Evolutionary conservation across 1,284 basidiomycete genomes (phyloP).

Genomic region (Termitomyces sp.): DNA sequence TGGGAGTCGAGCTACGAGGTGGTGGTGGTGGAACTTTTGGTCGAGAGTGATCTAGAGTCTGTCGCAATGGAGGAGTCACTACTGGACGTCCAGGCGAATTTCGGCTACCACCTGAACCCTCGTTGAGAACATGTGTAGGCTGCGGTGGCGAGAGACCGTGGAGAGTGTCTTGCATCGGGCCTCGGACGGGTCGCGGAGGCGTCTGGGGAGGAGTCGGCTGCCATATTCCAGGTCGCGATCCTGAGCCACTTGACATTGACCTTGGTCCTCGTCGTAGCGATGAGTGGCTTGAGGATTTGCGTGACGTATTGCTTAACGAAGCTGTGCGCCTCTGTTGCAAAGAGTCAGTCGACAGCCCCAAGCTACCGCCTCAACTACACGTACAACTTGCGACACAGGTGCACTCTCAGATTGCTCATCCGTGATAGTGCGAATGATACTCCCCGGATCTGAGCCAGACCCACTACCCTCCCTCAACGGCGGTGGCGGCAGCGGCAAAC

Average conservation of each 20-base stretch:
- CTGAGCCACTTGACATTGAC: not conserved
- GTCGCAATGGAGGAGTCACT: slow-evolving; percentile 3
- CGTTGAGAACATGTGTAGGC: not conserved
- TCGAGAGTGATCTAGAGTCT: not conserved
- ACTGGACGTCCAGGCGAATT: slow-evolving; percentile 12
- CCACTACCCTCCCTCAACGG: not conserved
- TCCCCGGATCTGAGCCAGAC: slow-evolving; percentile 10
- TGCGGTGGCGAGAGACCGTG: not conserved
- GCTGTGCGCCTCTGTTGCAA: not conserved
- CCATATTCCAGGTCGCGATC: slow-evolving; percentile 7
- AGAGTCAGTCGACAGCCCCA: not conserved
- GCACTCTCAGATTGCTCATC: slow-evolving; percentile 10
- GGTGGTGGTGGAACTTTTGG: slow-evolving; percentile 6
- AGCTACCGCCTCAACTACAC: not conserved
- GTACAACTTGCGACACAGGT: not conserved
- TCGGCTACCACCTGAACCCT: not conserved
- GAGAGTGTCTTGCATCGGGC: not conserved
- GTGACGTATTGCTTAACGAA: not conserved
- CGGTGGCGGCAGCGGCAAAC: slow-evolving; percentile 7
- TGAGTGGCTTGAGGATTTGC: slow-evolving; percentile 11
- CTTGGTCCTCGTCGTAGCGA: not conserved
- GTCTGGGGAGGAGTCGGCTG: slow-evolving; percentile 15
- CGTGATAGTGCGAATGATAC: slow-evolving; percentile 13
- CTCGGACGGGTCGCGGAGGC: slow-evolving; percentile 2
- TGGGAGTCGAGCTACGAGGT: slow-evolving; percentile 18